A percentile compares a stretch with the other conserved stretches of the same genome.
These are phyloP conservation scores for Kickxella alabastrina DNA, from an alignment of 192 early-diverging fungal species.

Conservation along the genomic window DNA sequence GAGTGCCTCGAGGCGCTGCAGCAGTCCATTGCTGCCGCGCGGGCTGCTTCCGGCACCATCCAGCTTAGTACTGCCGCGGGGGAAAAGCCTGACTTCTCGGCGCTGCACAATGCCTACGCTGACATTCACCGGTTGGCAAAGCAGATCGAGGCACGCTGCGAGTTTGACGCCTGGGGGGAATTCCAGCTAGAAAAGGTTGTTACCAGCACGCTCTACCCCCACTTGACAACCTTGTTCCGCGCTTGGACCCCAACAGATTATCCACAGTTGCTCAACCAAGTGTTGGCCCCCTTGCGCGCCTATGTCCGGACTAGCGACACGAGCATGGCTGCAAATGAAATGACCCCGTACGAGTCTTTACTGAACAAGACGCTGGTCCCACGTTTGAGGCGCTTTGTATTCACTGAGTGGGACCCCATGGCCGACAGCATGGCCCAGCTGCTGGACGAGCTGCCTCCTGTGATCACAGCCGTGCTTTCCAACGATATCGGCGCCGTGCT, in stretches of 20 bases:
- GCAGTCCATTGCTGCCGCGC: slow-evolving; percentile 1
- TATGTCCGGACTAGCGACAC: slow-evolving; percentile 5
- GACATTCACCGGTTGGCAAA: slow-evolving; percentile 6
- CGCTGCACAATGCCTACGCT: slow-evolving; percentile 14
- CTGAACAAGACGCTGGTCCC: slow-evolving; percentile 24
- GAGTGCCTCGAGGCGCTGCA: slow-evolving; percentile 14
- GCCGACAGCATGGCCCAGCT: slow-evolving; percentile 14
- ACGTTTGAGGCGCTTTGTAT: slow-evolving; percentile 28
- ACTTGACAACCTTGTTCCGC: slow-evolving; percentile 13
- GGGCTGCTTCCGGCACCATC: not conserved
- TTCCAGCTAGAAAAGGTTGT: slow-evolving; percentile 33
- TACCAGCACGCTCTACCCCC: slow-evolving; percentile 7
- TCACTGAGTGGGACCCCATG: slow-evolving; percentile 39
- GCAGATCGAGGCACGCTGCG: slow-evolving; percentile 8
- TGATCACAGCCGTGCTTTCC: slow-evolving; percentile 6
- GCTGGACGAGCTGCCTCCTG: slow-evolving; percentile 18
- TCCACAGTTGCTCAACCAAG: slow-evolving; percentile 6
- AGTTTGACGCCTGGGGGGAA: slow-evolving; percentile 38
- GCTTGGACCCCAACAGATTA: slow-evolving; percentile 17
- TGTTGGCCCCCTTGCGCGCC: slow-evolving; percentile 13
- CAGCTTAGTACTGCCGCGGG: not conserved
- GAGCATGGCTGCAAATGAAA: not conserved
- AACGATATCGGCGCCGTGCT: slow-evolving; percentile 14
- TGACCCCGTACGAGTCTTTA: slow-evolving; percentile 41
- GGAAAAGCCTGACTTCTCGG: not conserved